These are phyloP conservation scores for Sugiyamaella novakii DNA, from an alignment of 1,139 yeast species.

Conservation along the genomic window DNA sequence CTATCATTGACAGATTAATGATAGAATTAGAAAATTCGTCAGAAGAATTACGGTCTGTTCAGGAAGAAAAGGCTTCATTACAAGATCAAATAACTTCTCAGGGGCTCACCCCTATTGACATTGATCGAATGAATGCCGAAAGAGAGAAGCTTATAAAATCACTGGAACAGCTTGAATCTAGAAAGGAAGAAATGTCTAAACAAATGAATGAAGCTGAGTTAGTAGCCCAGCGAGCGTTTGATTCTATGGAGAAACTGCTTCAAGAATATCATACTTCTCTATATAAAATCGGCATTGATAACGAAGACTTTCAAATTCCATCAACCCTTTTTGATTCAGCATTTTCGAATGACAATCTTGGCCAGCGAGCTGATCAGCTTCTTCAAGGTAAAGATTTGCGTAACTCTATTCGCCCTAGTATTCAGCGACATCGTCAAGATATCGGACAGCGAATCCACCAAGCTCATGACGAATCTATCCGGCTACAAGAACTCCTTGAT, in stretches of 20 bases:
- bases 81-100: constrained; percentile 53
- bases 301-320: constrained; percentile 38
- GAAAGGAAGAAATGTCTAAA: constrained; percentile 44
- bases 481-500: constrained; percentile 63
- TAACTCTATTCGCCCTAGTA: constrained; percentile 43
- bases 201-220: constrained; percentile 51
- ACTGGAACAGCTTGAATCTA: constrained; percentile 54
- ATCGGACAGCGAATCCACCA: constrained; percentile 54
- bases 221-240: constrained; percentile 52
- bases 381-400: constrained; percentile 40
- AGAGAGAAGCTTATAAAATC: constrained; percentile 59
- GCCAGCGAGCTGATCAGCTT: constrained; percentile 48
- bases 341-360: constrained; percentile 44
- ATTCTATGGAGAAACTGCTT: constrained; percentile 54
- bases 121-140: constrained; percentile 63
- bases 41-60: constrained; percentile 48
- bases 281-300: constrained; percentile 48
- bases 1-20: constrained; percentile 56
- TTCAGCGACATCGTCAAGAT: constrained; percentile 52
- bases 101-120: constrained; percentile 63
- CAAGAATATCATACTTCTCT: constrained; percentile 59
- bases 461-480: constrained; percentile 60
- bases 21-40: constrained; percentile 56
- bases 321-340: constrained; percentile 37
- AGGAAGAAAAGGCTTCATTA: constrained; percentile 50